These are phyloP conservation scores for Phytophthora pistaciae DNA, from an alignment of 352 stramenopile species.

Conservation along the genomic window DNA sequence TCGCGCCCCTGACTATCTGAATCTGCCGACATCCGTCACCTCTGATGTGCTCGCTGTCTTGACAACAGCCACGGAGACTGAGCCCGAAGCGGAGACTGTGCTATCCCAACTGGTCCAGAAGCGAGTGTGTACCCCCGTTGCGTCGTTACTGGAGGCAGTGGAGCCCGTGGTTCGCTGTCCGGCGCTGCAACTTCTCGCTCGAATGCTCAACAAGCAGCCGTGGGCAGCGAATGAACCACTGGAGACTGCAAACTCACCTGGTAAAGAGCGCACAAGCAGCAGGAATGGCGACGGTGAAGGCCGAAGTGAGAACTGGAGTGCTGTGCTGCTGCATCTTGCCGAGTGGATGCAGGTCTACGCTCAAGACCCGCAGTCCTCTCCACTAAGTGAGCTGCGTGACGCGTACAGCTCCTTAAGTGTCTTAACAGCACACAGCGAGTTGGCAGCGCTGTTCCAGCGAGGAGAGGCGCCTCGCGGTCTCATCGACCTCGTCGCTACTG, in stretches of 20 bases:
- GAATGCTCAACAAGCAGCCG: conserved; percentile 39
- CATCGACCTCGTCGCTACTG: conserved; percentile 54
- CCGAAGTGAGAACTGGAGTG: conserved; percentile 46
- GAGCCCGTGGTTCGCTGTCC: conserved; percentile 55
- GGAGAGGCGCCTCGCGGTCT: conserved; percentile 50
- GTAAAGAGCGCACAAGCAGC: background rate
- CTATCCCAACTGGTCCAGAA: conserved; percentile 41
- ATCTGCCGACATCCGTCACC: conserved; percentile 38
- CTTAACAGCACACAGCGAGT: conserved; percentile 38
- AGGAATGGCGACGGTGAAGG: background rate
- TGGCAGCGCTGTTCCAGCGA: conserved; percentile 39
- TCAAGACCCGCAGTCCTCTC: conserved; percentile 47
- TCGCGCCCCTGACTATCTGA: conserved; percentile 37
- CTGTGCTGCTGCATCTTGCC: conserved; percentile 55
- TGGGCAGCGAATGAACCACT: conserved; percentile 26
- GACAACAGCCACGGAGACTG: conserved; percentile 28
- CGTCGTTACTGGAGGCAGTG: conserved; percentile 60
- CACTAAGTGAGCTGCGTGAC: conserved; percentile 42
- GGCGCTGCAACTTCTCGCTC: conserved; percentile 54
- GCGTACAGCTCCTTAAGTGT: conserved; percentile 55
- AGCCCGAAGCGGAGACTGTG: conserved; percentile 21
- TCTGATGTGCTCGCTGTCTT: conserved; percentile 59
- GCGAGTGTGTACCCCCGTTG: conserved; percentile 51
- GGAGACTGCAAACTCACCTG: background rate
- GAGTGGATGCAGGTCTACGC: conserved; percentile 83